A percentile compares a stretch with the other conserved stretches of the same genome.
Evolutionary conservation across 306 rosid genomes (phyloP).

Genomic region (Prunus mongolica): DNA sequence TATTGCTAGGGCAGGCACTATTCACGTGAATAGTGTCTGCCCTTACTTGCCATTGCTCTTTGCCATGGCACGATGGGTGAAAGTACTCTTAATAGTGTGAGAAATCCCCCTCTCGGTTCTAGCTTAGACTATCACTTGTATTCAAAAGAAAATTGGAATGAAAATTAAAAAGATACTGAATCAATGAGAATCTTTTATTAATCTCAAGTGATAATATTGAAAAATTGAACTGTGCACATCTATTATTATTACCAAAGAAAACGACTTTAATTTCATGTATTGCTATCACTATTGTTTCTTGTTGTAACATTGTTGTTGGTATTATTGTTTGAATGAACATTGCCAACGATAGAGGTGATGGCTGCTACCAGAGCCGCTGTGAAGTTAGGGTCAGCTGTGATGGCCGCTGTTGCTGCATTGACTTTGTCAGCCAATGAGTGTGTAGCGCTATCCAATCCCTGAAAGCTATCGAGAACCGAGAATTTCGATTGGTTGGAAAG

Average conservation of each 20-base stretch:
- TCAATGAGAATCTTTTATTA: neutral
- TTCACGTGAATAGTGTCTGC: too few species aligned
- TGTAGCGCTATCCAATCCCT: conserved; percentile 13
- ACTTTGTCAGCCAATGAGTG: conserved; percentile 30
- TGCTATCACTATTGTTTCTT: conserved; percentile 22
- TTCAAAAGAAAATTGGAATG: neutral
- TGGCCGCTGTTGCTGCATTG: conserved; percentile 50
- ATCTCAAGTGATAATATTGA: neutral
- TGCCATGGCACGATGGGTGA: too few species aligned
- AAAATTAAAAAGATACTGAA: neutral
- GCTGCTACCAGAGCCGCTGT: conserved; percentile 63
- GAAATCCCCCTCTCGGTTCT: too few species aligned
- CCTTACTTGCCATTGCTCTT: too few species aligned
- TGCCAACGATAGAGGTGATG: conserved; percentile 45
- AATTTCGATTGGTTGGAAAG: conserved; percentile 3
- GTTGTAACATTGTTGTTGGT: conserved; percentile 9
- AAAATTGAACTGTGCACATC: neutral
- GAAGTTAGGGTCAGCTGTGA: conserved; percentile 57
- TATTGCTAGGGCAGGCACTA: too few species aligned
- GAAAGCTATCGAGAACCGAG: conserved; percentile 17
- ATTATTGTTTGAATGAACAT: conserved; percentile 26
- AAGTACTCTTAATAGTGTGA: too few species aligned
- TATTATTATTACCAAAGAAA: neutral
- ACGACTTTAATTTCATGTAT: conserved; percentile 9
- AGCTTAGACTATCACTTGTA: too few species aligned